Evolutionary conservation across 2,329 filamentous ascomycete species (phyloP).

Genomic region (Calonectria hongkongensis): DNA sequence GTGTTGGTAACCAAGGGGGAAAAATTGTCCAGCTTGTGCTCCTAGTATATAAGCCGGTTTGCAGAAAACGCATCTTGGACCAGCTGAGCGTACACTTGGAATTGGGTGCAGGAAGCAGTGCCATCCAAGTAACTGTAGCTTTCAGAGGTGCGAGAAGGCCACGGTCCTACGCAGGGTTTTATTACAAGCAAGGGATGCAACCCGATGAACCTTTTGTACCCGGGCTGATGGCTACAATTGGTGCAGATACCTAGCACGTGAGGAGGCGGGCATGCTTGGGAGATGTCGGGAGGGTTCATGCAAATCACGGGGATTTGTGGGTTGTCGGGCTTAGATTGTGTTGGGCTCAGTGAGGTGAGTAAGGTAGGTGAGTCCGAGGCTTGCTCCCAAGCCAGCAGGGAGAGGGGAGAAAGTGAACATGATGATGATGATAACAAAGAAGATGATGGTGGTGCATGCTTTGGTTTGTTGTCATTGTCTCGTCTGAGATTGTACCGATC

Average conservation of each 20-base stretch:
- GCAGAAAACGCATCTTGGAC: too few relatives aligned
- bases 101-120: neutral
- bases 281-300: conserved; percentile 17
- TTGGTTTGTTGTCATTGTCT: conserved; percentile 22
- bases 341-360: conserved; percentile 5
- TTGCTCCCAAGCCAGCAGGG: neutral
- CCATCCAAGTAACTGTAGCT: neutral
- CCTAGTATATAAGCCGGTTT: neutral
- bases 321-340: neutral
- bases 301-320: conserved; percentile 10
- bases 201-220: neutral
- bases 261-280: conserved; percentile 8
- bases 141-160: neutral
- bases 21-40: too few relatives aligned
- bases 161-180: too few relatives aligned
- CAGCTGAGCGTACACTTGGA: too few relatives aligned
- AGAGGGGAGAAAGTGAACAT: conserved; percentile 4
- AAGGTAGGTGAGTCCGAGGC: neutral
- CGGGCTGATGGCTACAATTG: neutral
- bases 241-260: conserved; percentile 2
- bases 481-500: neutral
- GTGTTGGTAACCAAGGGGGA: neutral
- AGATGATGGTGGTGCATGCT: conserved; percentile 6
- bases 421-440: neutral
- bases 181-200: neutral